Evolutionary conservation across 2,329 filamentous ascomycete genomes (phyloP).

Genomic region (Claviceps paspali): DNA sequence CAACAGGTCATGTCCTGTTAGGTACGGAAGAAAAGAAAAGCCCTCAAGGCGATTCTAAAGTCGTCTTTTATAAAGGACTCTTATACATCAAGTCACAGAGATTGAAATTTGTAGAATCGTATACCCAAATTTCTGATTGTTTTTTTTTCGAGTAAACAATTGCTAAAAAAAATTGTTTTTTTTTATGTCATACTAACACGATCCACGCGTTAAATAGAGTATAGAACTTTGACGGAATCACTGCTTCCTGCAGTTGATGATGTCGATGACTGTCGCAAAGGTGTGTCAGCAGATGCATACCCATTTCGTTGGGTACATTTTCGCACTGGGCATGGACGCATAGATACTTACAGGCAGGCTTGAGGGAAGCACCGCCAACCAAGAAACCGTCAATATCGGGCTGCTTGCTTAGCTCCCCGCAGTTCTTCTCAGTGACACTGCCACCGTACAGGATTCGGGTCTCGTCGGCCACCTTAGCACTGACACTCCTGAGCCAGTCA

Average conservation of each 20-base stretch:
- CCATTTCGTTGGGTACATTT: not conserved
- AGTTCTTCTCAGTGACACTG: conserved; percentile 97
- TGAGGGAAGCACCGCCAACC: conserved; percentile 89
- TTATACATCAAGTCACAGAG: not conserved
- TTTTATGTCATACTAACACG: not conserved
- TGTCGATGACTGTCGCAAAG: conserved; percentile 33
- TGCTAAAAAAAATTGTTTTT: not conserved
- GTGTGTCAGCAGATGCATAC: not conserved
- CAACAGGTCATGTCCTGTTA: not conserved
- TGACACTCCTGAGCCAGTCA: conserved; percentile 69
- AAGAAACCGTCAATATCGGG: conserved; percentile 95
- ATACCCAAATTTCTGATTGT: conserved; percentile 1
- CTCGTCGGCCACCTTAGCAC: conserved; percentile 61
- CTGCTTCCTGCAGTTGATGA: conserved; percentile 39
- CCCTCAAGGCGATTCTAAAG: not conserved
- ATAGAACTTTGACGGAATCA: conserved; percentile 16
- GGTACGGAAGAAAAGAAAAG: not conserved
- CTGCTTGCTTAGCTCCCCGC: conserved; percentile 80
- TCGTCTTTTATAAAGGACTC: not conserved
- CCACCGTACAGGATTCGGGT: conserved; percentile 94
- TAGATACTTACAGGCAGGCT: conserved; percentile 67
- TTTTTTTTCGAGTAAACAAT: no score
- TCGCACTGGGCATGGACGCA: not conserved
- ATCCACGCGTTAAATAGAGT: not conserved
- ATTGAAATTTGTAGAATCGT: not conserved